Percentiles rank a stretch among this genome's conserved stretches.
These are phyloP conservation scores for Hsuehochloa calcarea DNA, from an alignment of 176 grass and related monocot species.

Conservation along the genomic window DNA sequence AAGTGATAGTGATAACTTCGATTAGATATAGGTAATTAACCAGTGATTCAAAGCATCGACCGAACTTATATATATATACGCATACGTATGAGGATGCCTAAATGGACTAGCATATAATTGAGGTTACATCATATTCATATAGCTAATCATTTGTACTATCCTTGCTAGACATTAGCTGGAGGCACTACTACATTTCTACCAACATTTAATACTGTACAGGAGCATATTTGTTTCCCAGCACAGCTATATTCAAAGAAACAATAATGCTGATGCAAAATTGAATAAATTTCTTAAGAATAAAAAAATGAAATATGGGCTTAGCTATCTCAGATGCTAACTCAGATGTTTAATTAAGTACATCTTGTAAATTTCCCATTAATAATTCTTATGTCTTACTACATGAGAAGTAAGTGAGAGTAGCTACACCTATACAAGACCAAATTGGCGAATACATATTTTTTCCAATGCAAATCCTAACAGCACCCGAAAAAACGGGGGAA, in stretches of 20 bases:
- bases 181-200: neutral
- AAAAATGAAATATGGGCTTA: neutral
- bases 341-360: neutral
- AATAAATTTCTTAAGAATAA: neutral
- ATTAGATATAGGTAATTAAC: constrained; percentile 7
- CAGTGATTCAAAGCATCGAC: neutral
- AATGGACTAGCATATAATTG: constrained; percentile 17
- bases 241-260: neutral
- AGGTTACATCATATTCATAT: constrained; percentile 14
- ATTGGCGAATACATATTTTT: neutral
- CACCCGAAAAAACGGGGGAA: neutral
- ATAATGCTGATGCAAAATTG: neutral
- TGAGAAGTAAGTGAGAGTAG: constrained; percentile 25
- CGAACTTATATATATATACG: neutral
- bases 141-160: neutral
- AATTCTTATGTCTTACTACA: neutral
- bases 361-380: neutral
- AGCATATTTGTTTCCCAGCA: neutral
- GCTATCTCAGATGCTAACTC: neutral
- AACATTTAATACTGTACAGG: neutral
- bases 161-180: constrained; percentile 14
- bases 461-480: neutral
- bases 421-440: constrained; percentile 36
- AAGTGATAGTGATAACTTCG: neutral
- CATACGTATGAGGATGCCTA: neutral